Evolutionary conservation across 2,329 filamentous ascomycete species (phyloP).

Genomic region (Cordyceps sp.): DNA sequence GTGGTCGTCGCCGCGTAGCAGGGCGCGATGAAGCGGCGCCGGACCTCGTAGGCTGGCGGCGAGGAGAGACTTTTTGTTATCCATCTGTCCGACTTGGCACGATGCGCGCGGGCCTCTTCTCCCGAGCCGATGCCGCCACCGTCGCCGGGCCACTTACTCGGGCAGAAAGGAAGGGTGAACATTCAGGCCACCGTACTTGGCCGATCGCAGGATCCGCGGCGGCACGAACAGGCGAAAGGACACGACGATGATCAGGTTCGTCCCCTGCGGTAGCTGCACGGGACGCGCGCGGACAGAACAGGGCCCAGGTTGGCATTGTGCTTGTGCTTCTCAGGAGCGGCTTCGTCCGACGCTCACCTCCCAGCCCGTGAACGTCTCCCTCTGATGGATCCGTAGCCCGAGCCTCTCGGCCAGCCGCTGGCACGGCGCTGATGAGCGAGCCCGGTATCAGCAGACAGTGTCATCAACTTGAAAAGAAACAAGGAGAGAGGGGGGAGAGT

Average conservation of each 20-base stretch:
- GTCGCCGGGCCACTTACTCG: conserved; percentile 35
- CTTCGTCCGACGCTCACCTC: conserved; percentile 33
- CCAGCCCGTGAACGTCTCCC: conserved; percentile 75
- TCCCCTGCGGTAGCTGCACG: conserved; percentile 35
- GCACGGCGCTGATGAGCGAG: conserved; percentile 47
- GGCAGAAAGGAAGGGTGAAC: conserved; percentile 85
- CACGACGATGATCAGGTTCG: conserved; percentile 76
- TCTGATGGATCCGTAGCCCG: conserved; percentile 50
- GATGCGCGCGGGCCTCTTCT: too few species aligned
- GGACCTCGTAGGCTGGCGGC: conserved; percentile 60
- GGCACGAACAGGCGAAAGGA: conserved; percentile 91
- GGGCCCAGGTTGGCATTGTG: too few species aligned
- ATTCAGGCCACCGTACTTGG: conserved; percentile 78
- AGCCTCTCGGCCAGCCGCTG: conserved; percentile 47
- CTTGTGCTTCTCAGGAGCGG: background rate
- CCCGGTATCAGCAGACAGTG: too few species aligned
- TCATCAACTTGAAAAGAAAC: too few species aligned
- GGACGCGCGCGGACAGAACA: background rate
- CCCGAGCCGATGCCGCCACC: too few species aligned
- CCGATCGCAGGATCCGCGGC: conserved; percentile 47
- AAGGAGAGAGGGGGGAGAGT: too few species aligned
- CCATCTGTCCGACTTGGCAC: too few species aligned
- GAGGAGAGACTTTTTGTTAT: too few species aligned
- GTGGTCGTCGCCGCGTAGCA: conserved; percentile 41
- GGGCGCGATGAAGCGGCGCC: conserved; percentile 72